Percentiles rank a stretch among this genome's conserved stretches.
phyloP scores from a whole-genome alignment of 2,329 filamentous ascomycete species.

The Hypoxylon sp. region DNA sequence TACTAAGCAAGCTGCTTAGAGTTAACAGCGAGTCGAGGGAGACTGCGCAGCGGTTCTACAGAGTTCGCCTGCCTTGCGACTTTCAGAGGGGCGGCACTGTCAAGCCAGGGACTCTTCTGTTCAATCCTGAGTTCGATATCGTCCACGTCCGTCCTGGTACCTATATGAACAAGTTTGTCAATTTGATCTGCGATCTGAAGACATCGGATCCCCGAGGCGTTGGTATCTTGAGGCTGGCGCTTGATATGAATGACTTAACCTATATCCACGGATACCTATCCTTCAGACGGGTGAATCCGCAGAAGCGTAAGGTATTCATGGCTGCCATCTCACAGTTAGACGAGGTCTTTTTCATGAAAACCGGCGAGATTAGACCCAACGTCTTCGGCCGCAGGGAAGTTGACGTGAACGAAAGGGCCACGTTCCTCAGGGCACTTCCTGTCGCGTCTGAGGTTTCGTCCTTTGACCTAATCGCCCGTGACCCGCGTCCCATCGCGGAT shows the following conservation, averaged over 20 bases:
- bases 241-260: background rate
- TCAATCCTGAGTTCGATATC: slow-evolving; percentile 6
- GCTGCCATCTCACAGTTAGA: background rate
- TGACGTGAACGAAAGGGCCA: background rate
- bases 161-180: background rate
- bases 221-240: background rate
- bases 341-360: background rate
- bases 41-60: slow-evolving; percentile 2
- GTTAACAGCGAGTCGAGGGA: background rate
- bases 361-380: too few relatives aligned
- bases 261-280: background rate
- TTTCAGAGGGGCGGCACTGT: background rate
- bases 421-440: background rate
- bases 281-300: background rate
- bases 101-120: background rate
- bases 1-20: slow-evolving; percentile 1
- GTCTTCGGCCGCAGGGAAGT: too few relatives aligned
- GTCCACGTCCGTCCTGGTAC: background rate
- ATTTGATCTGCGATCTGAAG: background rate
- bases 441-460: background rate
- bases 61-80: background rate
- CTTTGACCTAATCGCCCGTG: background rate
- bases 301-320: background rate
- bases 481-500: slow-evolving; percentile 1
- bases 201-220: background rate